Base-by-base conservation (phyloP, 2,329 filamentous ascomycete genomes). In the Blumeria graminis region DNA sequence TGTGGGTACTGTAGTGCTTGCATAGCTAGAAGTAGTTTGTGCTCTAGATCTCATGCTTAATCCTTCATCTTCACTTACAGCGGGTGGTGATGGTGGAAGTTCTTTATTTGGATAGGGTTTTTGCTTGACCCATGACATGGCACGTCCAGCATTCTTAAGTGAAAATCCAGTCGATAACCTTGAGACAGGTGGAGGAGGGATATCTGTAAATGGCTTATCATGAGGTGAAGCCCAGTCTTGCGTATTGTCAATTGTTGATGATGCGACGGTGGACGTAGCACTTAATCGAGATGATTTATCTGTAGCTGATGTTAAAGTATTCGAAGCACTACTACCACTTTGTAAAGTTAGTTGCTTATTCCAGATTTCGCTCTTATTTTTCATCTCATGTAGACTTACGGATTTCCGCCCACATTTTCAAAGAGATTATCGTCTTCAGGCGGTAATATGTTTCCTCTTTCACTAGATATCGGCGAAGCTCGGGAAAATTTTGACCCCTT, bases 301-400 rank as follows among this genome's bases (percentile, higher is more conserved):
- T 46, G 65, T 63, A 3, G 65, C 66, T 22, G 65, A 67, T 38
- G 64, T 66, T 59, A 66, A 67, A 38, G 64, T 65, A 56, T 68
- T 66, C 3, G 66, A 68, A 45, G 63, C 63, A 58, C 65, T 65
- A 64, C 66, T 68, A 56, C 64, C 64, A 62, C 65, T 68, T 63
- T 57, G 61, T 22, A 57, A 48, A 50, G 57, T 63, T 56, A 62
- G 61, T 57, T 51, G 56, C 41, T 39, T 36, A 5, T 4, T 35
- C 22, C 10, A 34, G n/a, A 32, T 52, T 18, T 18, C 18, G 18
- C 8, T 16, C n/a, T 39, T n/a, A 0, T 9, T 18, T 16, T 35
- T 18, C n/a, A 50, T n/a, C 7, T 56, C 3, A 14, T 38, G 56
- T 32, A 9, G 56, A 61, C 66, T 64, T 61, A 68, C 67, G 66